phyloP scores from a whole-genome alignment of 371 early-diverging fungal genomes.

The Mucor ambiguus region DNA sequence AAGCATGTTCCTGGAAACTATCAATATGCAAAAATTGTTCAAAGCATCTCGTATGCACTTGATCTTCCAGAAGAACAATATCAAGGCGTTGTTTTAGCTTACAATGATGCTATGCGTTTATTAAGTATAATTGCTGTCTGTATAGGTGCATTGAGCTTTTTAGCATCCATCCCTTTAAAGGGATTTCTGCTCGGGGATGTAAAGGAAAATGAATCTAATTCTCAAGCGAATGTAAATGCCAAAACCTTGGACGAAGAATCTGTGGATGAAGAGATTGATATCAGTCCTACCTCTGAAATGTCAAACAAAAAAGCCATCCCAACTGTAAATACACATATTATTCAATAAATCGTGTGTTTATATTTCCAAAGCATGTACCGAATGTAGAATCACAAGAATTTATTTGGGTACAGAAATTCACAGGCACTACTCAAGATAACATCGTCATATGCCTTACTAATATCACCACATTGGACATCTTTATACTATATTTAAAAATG shows the following conservation, averaged over 20 bases:
- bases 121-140: slow-evolving; percentile 40
- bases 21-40: slow-evolving; percentile 16
- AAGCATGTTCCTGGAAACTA: slow-evolving; percentile 45
- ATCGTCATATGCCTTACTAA: too few relatives aligned
- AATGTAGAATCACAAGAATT: too few relatives aligned
- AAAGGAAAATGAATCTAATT: background rate
- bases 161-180: background rate
- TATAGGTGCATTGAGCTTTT: slow-evolving; percentile 21
- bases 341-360: background rate
- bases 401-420: too few relatives aligned
- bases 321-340: background rate
- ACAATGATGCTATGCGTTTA: slow-evolving; percentile 34
- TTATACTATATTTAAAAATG: too few relatives aligned
- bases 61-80: slow-evolving; percentile 25
- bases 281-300: background rate
- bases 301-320: background rate
- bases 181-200: background rate
- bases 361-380: too few relatives aligned
- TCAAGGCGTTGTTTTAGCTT: slow-evolving; percentile 18
- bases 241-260: background rate
- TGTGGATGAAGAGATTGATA: background rate
- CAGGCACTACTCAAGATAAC: too few relatives aligned
- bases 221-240: background rate
- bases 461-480: too few relatives aligned
- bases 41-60: slow-evolving; percentile 18